These are phyloP conservation scores for Trypanosoma mega DNA, from an alignment of 208 protist genomes.

Conservation along the genomic window DNA sequence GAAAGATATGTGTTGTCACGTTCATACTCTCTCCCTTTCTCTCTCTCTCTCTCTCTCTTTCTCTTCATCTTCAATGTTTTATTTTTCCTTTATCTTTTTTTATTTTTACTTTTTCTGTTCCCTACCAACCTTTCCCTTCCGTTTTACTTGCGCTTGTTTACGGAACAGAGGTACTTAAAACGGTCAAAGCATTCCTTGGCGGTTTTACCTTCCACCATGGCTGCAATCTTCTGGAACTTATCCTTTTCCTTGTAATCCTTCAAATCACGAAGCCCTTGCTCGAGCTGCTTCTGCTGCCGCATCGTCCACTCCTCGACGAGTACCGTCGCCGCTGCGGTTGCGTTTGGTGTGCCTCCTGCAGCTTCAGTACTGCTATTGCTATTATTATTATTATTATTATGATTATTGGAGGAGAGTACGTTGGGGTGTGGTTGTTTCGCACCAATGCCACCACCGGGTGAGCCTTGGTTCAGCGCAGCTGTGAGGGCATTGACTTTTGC, in stretches of 20 bases:
- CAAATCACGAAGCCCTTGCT: conserved; percentile 89
- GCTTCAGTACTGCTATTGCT: conserved; percentile 14
- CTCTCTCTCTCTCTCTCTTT: no score
- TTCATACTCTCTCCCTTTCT: no score
- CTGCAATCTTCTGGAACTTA: conserved; percentile 96
- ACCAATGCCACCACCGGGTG: no score
- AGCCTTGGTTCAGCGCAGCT: conserved; percentile 55
- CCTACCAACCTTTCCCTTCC: neutral
- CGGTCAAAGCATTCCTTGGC: conserved; percentile 96
- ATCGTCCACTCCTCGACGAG: conserved; percentile 87
- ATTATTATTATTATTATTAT: conserved; percentile 19
- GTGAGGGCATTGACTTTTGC: conserved; percentile 90
- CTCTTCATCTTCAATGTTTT: no score
- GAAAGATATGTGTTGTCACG: no score
- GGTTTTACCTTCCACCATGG: conserved; percentile 92
- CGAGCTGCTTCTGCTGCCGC: conserved; percentile 95
- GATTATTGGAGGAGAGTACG: no score
- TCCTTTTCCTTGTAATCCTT: conserved; percentile 94
- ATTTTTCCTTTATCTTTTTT: conserved; percentile 11
- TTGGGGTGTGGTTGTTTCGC: no score
- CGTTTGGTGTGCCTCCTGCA: conserved; percentile 1
- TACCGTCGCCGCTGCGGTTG: conserved; percentile 9
- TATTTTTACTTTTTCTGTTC: neutral
- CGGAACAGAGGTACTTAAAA: conserved; percentile 93
- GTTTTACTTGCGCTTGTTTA: conserved; percentile 85